Evolutionary conservation across 2,329 filamentous ascomycete species (phyloP).

Genomic region (Alternaria atra): DNA sequence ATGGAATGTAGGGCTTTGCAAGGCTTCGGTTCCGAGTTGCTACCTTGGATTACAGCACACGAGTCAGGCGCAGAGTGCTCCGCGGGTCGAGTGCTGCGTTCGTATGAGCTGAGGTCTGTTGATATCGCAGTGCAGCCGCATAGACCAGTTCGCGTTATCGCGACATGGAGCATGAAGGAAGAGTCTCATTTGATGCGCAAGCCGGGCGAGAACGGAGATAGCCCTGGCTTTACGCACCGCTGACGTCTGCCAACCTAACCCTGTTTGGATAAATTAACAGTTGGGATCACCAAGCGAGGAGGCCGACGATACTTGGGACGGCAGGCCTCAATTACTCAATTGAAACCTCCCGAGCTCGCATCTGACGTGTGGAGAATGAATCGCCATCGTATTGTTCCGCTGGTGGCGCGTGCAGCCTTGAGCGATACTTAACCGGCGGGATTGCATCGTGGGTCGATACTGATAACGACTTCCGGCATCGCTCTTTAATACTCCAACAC

Average conservation of each 20-base stretch:
- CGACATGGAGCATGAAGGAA: background rate
- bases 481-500: background rate
- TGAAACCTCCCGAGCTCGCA: constrained; percentile 6
- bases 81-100: constrained; percentile 17
- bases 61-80: constrained; percentile 20
- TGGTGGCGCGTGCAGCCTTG: constrained; percentile 28
- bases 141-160: constrained; percentile 7
- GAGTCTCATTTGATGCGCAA: background rate
- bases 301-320: constrained; percentile 8
- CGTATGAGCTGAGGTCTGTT: background rate
- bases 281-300: constrained; percentile 19
- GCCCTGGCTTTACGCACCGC: constrained; percentile 7
- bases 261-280: constrained; percentile 9
- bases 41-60: constrained; percentile 9
- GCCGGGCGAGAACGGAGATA: background rate
- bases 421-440: constrained; percentile 21
- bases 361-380: constrained; percentile 11
- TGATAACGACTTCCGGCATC: constrained; percentile 13
- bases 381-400: constrained; percentile 15
- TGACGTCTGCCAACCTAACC: constrained; percentile 11
- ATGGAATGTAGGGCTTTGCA: constrained; percentile 11
- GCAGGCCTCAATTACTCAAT: constrained; percentile 17
- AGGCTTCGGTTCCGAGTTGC: constrained; percentile 19
- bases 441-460: constrained; percentile 15
- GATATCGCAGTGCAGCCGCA: background rate